Evolutionary conservation across 2,329 filamentous ascomycete species (phyloP).

Genomic region (Sporothrix protearum): DNA sequence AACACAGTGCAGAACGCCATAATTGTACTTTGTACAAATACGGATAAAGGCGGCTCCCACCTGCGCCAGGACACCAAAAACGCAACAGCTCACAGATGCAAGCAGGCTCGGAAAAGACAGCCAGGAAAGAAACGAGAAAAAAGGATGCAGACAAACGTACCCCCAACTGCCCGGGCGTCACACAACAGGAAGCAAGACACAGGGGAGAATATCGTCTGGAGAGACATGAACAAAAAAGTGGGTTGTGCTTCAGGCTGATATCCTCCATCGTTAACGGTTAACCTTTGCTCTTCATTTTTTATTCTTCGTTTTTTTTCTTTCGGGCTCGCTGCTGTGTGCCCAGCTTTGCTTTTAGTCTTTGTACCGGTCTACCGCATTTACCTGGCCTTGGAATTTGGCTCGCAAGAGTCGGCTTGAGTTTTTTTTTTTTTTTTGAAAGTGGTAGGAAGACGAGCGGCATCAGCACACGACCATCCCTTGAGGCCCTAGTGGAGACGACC

Average conservation of each 20-base stretch:
- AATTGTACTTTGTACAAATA: too few species aligned
- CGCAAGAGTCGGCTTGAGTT: neutral
- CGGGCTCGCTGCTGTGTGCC: neutral
- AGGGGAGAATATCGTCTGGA: slow-evolving; percentile 4
- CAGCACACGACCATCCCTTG: slow-evolving; percentile 4
- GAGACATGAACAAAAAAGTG: slow-evolving; percentile 3
- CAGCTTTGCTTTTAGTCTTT: neutral
- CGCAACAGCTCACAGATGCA: neutral
- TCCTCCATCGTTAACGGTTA: neutral
- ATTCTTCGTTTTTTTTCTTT: neutral
- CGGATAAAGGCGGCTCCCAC: neutral
- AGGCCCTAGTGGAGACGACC: neutral
- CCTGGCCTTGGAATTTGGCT: neutral
- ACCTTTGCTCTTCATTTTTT: neutral
- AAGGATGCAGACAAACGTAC: neutral
- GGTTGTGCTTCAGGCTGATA: slow-evolving; percentile 15
- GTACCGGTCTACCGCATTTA: neutral
- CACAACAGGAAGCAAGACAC: slow-evolving; percentile 3
- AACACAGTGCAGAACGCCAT: neutral
- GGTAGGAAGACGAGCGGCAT: neutral
- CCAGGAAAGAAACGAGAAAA: neutral
- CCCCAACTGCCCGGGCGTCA: slow-evolving; percentile 9
- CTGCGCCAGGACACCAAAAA: neutral
- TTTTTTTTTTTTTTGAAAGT: neutral
- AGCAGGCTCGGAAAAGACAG: neutral